Evolutionary conservation across 768 basidiomycete species (phyloP).

Genomic region (Kwoniella sp.): DNA sequence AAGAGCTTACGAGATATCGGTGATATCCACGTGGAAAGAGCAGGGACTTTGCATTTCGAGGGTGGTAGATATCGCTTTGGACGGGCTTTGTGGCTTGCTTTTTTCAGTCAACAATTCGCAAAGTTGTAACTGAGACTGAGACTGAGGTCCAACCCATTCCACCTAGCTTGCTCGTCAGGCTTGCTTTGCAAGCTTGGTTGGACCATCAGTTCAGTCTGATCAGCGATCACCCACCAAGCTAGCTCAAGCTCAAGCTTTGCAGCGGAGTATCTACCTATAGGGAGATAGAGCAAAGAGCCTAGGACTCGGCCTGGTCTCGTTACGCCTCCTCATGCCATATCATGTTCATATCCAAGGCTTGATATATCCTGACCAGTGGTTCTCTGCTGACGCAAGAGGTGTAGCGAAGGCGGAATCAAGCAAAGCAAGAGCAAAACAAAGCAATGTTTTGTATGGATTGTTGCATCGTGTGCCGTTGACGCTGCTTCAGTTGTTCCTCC

Average conservation of each 20-base stretch:
- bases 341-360: neutral
- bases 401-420: neutral
- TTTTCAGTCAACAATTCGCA: neutral
- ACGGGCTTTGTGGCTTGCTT: slow-evolving; percentile 19
- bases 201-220: neutral
- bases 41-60: no score
- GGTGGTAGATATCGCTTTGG: slow-evolving; percentile 1
- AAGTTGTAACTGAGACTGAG: neutral
- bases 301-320: neutral
- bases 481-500: no score
- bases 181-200: no score
- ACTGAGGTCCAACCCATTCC: slow-evolving; percentile 19
- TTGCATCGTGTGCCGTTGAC: no score
- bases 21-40: slow-evolving; percentile 12
- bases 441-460: no score
- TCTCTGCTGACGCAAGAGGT: neutral
- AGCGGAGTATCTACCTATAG: no score
- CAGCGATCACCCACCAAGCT: no score
- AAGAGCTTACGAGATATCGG: neutral
- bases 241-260: no score
- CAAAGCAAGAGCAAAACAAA: no score
- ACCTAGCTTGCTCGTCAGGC: no score
- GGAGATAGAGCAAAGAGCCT: no score
- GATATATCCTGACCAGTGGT: neutral
- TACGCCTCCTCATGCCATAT: neutral